Percentiles rank a stretch among this genome's conserved stretches.
phyloP scores from a whole-genome alignment of 2,329 filamentous ascomycete genomes.

The Cordyceps farinosa region DNA sequence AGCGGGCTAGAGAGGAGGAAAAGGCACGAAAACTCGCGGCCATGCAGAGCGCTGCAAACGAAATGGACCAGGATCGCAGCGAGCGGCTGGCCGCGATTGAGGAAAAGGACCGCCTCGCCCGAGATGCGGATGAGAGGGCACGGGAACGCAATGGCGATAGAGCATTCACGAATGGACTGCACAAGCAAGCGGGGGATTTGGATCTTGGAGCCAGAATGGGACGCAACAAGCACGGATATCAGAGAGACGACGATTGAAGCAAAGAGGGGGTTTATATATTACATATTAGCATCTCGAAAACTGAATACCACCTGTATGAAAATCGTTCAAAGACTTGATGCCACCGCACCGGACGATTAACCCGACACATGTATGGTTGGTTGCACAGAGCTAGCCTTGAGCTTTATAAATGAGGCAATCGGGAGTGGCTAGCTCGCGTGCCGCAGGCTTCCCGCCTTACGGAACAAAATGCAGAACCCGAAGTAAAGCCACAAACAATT shows the following conservation, averaged over 20 bases:
- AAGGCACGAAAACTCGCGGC: conserved; percentile 65
- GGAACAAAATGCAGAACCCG: no score
- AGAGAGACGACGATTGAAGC: conserved; percentile 43
- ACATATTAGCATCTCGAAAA: not conserved
- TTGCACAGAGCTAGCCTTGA: not conserved
- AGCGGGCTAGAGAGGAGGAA: conserved; percentile 47
- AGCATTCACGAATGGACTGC: conserved; percentile 61
- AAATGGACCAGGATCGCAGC: conserved; percentile 67
- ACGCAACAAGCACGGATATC: conserved; percentile 42
- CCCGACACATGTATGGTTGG: not conserved
- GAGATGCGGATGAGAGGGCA: conserved; percentile 63
- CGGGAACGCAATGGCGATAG: conserved; percentile 61
- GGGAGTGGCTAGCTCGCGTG: not conserved
- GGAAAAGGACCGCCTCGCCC: conserved; percentile 59
- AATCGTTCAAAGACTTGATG: no score
- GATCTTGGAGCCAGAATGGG: conserved; percentile 51
- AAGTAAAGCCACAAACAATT: no score
- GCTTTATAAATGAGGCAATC: not conserved
- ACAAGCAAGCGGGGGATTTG: conserved; percentile 54
- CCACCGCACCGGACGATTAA: no score
- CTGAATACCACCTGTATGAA: not conserved
- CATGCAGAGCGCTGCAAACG: conserved; percentile 68
- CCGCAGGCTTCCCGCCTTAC: not conserved
- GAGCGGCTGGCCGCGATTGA: conserved; percentile 64
- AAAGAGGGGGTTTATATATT: not conserved